A percentile compares a stretch with the other conserved stretches of the same genome.
These are phyloP conservation scores for Rhodotorula taiwanensis DNA, from an alignment of 768 basidiomycete genomes.

Conservation along the genomic window DNA sequence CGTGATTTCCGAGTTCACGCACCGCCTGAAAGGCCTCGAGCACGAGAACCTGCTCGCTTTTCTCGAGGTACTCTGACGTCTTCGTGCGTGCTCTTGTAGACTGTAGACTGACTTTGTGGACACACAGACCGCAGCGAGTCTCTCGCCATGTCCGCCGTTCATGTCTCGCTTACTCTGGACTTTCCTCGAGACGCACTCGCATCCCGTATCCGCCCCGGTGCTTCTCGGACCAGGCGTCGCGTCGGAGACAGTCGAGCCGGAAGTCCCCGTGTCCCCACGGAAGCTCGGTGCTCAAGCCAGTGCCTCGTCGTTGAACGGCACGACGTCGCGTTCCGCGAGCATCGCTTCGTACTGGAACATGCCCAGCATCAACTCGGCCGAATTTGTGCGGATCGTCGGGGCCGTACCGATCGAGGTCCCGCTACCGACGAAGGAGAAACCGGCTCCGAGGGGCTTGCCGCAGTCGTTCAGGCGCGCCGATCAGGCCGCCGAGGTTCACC, in stretches of 20 bases:
- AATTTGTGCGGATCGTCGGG: too few species aligned
- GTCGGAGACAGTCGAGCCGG: not conserved
- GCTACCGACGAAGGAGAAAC: not conserved
- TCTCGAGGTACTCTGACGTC: conserved; percentile 11
- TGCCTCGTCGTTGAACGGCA: too few species aligned
- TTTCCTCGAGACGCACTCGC: conserved; percentile 25
- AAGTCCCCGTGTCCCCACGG: conserved; percentile 7
- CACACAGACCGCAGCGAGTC: not conserved
- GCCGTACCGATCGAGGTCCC: conserved; percentile 1
- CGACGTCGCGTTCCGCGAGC: not conserved
- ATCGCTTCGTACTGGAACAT: not conserved
- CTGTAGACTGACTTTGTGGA: too few species aligned
- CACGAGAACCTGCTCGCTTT: not conserved
- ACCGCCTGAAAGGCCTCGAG: conserved; percentile 15
- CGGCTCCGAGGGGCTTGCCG: not conserved
- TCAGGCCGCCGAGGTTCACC: not conserved
- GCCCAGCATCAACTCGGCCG: not conserved
- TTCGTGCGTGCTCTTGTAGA: too few species aligned
- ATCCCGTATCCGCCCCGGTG: not conserved
- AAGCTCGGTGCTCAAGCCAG: conserved; percentile 3
- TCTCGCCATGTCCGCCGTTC: not conserved
- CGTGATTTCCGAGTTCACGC: conserved; percentile 5
- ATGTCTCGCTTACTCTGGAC: conserved; percentile 4
- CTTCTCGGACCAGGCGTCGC: not conserved
- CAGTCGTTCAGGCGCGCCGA: not conserved